Base-by-base conservation (phyloP, 129 eudicot genomes). In the Escallonia herrerae region DNA sequence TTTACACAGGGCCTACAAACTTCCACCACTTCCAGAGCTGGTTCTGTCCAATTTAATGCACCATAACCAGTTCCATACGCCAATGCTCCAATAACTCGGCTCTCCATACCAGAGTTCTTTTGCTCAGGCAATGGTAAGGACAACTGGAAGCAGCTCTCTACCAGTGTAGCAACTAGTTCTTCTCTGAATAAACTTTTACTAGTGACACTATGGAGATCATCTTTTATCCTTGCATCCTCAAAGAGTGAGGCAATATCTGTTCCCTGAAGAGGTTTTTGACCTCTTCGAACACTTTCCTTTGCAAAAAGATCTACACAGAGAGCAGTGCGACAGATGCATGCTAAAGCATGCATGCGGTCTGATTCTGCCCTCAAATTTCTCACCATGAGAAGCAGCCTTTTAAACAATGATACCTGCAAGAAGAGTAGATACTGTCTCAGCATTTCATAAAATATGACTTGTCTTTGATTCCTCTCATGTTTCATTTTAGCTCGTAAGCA, bases 1-100 rank as follows among this genome's bases (percentile, higher is more conserved):
- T 81, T 93, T 45, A 88, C 96, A 77, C 98, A 93, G 37, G 98
- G 98, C 55, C 89, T 80, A 81, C 98, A 93, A 57, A 93, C 98
- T 86, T 93, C 98, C 40, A 93, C 98, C 75, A 93, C 98, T 73
- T 93, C 98, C 70, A 93, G 62, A 62, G 98, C 95, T 13, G 98
- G 95, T 61, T 88, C 98, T 43, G 98, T 88, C 97, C 98, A 88
- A 76, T 93, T 88, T 73, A 93, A 80, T 43, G 98, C 98, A 72
- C 98, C 98, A 83, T 93, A 93, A 60, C 98, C 98, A 58, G 98
- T 93, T 72, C 98, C 98, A 76, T 88, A 93, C 41, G 98, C 98
- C 80, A 93, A 86, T 72, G 98, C 98, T 52, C 98, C 96, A 81
- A 93, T 93, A 40, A 93, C 98, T 79, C 98, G 76, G 66, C 98